Conservation (phyloP, 257 asterid species). For the Nicotiana paniculata region DNA sequence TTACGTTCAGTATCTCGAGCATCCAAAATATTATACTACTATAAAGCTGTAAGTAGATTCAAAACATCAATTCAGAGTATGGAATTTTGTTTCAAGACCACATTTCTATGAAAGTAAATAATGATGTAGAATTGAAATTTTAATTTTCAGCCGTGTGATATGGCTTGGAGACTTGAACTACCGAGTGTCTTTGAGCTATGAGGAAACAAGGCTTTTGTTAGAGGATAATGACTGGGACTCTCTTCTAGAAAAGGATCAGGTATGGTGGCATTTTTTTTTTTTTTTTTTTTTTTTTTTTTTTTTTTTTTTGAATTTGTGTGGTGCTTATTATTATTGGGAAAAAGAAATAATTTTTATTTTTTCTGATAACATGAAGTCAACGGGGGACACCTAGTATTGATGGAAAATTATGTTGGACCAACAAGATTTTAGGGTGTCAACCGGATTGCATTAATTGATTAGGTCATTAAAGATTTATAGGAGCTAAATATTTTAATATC, state of each 20-base stretch:
- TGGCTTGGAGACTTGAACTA: slow-evolving; percentile 97
- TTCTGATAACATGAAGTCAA: slow-evolving; percentile 13
- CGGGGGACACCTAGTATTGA: slow-evolving; percentile 2
- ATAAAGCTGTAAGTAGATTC: neutral
- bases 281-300: neutral
- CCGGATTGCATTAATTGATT: neutral
- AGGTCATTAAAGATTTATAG: neutral
- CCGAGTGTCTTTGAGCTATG: slow-evolving; percentile 74
- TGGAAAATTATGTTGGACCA: neutral
- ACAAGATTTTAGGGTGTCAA: slow-evolving; percentile 11
- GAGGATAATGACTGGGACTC: slow-evolving; percentile 88
- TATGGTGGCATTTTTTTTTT: slow-evolving; percentile 10
- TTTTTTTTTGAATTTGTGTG: neutral
- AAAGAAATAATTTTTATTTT: neutral
- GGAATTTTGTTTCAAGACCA: neutral
- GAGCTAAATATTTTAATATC: neutral
- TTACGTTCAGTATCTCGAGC: neutral
- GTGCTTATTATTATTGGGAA: neutral
- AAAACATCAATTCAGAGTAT: neutral
- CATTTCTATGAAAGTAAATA: neutral
- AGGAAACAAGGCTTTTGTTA: slow-evolving; percentile 53
- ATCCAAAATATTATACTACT: no score
- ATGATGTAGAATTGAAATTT: neutral
- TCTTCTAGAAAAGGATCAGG: slow-evolving; percentile 86
- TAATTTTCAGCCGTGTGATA: slow-evolving; percentile 58